Percentiles rank a stretch among this genome's conserved stretches.
Conservation (phyloP, 768 basidiomycete species). For the Mycena capillaripes region DNA sequence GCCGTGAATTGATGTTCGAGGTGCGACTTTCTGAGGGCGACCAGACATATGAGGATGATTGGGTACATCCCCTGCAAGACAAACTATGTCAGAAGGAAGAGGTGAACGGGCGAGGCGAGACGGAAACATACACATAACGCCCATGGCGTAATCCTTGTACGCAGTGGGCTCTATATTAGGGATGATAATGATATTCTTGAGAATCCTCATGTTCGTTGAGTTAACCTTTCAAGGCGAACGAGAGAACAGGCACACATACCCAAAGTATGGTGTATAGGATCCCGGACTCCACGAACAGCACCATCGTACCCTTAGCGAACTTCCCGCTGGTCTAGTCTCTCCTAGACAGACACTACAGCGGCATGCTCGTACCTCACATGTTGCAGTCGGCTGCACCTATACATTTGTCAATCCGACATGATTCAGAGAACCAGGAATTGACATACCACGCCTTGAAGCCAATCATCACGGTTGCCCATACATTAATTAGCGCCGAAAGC, state of each 20-base stretch:
- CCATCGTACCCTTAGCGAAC: not conserved
- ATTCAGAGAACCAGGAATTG: not conserved
- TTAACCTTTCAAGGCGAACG: not conserved
- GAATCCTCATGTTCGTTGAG: not conserved
- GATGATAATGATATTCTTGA: not conserved
- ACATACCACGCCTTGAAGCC: not conserved
- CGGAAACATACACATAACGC: not conserved
- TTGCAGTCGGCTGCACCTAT: not conserved
- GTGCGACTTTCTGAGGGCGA: slow-evolving; percentile 25
- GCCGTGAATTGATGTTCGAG: slow-evolving; percentile 23
- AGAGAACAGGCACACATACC: not conserved
- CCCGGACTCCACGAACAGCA: not conserved
- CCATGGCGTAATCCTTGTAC: not conserved
- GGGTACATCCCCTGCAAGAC: slow-evolving; percentile 26
- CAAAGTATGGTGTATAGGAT: not conserved
- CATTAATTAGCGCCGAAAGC: not conserved
- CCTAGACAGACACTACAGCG: no score
- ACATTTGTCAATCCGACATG: not conserved
- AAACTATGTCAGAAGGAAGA: not conserved
- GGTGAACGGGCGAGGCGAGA: not conserved
- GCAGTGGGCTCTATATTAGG: not conserved
- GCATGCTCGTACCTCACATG: no score
- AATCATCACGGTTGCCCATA: not conserved
- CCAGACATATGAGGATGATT: slow-evolving; percentile 19
- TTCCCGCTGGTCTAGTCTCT: not conserved